Evolutionary conservation across 495 filamentous ascomycete genomes (phyloP), one percentile per base, ranked within the genome.

Genomic region (Penicillium nucicola): DNA sequence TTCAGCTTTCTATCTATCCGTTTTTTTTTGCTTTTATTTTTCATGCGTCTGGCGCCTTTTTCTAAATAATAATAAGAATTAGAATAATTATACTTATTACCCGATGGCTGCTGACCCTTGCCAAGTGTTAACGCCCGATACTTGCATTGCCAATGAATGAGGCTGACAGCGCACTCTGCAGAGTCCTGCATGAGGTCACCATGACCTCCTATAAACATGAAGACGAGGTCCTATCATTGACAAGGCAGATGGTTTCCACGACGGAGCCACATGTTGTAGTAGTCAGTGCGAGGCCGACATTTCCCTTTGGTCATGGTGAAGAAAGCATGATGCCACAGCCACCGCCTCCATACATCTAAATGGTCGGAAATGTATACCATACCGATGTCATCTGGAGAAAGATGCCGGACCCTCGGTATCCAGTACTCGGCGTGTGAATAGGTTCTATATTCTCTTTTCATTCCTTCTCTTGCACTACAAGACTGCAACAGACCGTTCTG

Each of bases 281-380:
- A 18, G 8, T n/a, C 22, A 23, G 8, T 4, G 5, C 32, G 14
- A 19, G 17, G 1, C 1, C 22, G 12, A 25, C 11, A 35, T 39
- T 19, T 22, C 28, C 36, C 19, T 7, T 15, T 18, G 42, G 28
- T 65, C 48, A 59, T 51, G 8, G 50, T 65, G 59, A 65, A 50
- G 40, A 25, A 35, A 60, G 10, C 19, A 57, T 65, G 62, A 65
- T 62, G 48, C 42, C 36, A 52, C 45, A 40, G 52, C 51, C 41
- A 57, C 38, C 49, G 34, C 50, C 47, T 52, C 42, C 11, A 13
- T 13, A 28, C 46, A 8, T 11, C 8, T 11, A 20, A 25, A 50
- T 28, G 28, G 28, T 30, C 39, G 28, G 5, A 44, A 32, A 18
- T 45, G 17, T 37, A 55, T 45, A 50, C 37, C 41, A 53, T 53